Conservation (phyloP, 139 green algal species). For the Volvox reticuliferus region DNA sequence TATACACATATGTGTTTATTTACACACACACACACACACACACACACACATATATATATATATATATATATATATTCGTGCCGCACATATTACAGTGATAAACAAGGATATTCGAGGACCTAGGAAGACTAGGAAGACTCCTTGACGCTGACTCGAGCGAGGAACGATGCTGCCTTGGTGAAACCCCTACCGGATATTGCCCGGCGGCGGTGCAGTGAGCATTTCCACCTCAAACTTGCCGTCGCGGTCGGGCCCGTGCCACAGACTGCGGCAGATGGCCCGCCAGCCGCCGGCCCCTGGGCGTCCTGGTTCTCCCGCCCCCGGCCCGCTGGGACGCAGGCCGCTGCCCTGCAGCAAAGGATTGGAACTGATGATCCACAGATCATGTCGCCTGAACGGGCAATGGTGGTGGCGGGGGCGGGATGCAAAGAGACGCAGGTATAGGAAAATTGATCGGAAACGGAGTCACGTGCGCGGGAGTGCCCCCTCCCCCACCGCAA, state of each 20-base stretch:
- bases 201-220: conserved; percentile 42
- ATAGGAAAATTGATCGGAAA: too few species aligned
- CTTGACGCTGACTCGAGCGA: too few species aligned
- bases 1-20: too few species aligned
- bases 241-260: conserved; percentile 87
- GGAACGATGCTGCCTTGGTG: too few species aligned
- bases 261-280: conserved; percentile 58
- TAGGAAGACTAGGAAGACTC: too few species aligned
- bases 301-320: neutral
- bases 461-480: too few species aligned
- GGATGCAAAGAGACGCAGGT: neutral
- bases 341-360: conserved; percentile 47
- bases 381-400: conserved; percentile 66
- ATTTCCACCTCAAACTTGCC: conserved; percentile 85
- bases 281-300: conserved; percentile 7
- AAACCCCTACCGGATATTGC: neutral
- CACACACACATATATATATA: neutral
- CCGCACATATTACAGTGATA: too few species aligned
- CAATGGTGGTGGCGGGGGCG: neutral
- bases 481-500: too few species aligned
- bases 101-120: too few species aligned
- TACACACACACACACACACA: neutral
- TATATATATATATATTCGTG: too few species aligned
- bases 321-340: neutral
- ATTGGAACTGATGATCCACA: conserved; percentile 79